Base-by-base conservation (phyloP, 305 asterid genomes). In the Coffea humblotiana region DNA sequence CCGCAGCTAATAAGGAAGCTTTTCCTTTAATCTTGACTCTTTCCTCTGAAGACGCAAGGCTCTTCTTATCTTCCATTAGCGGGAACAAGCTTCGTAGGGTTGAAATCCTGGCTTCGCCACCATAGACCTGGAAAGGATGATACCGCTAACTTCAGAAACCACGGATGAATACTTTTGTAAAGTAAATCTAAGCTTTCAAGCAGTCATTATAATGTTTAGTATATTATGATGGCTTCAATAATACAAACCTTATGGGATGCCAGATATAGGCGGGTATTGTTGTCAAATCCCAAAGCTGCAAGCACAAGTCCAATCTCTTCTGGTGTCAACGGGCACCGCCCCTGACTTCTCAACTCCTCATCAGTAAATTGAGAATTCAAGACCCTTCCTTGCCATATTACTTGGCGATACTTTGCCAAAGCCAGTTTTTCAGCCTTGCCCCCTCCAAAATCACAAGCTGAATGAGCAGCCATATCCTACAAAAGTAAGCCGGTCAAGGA, bases 391-490 rank as follows among this genome's bases (percentile, higher is more conserved):
- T 95, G 98, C 99, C 99, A 96, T 75, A 94, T 90, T 76, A 93
- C 91, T 88, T 96, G 98, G 49, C 99, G 87, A 73, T 96, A 96
- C 89, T 91, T 94, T 47, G 99, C 99, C 65, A 96, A 89, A 63
- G 99, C 97, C 84, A 94, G 78, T 81, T 94, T 96, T 84, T 96
- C 99, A 61, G 96, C 98, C 86, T 92, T 96, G 25, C 99, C 99
- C 49, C 99, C 99, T 78, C 98, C 99, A 82, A 96, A 96, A 87
- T 96, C 99, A 40, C 99, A 96, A 23, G 99, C 98, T 25, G 99
- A 94, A 89, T 94, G 99, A 52, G 99, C 99, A 79, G 99, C 99
- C 99, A 96, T 96, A 79, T 96, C 99, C 99, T 96, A 87, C 61
- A 47, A 51, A 70, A 80, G 78, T 40, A 71, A 78, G 67, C 58